Percentiles rank a stretch among this genome's conserved stretches.
Evolutionary conservation across 2,329 filamentous ascomycete species (phyloP).

Genomic region (Chaetomiaceae sp.): DNA sequence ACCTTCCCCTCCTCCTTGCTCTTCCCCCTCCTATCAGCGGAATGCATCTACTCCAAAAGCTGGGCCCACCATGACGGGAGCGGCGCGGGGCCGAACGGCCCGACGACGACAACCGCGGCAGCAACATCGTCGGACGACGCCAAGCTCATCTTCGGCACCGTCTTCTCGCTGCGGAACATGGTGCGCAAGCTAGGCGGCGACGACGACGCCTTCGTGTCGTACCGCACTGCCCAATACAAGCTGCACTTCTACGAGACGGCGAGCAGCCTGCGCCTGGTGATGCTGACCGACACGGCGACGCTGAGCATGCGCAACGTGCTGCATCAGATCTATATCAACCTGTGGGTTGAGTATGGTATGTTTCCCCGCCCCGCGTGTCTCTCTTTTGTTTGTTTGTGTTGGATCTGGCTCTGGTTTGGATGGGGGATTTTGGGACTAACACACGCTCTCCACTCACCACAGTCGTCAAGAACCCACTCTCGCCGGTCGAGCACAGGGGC

Average conservation of each 20-base stretch:
- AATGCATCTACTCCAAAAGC: constrained; percentile 91
- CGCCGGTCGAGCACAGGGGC: constrained; percentile 63
- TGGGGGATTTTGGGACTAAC: too few species aligned
- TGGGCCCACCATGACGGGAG: too few species aligned
- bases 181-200: constrained; percentile 89
- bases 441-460: too few species aligned
- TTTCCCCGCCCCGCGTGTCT: too few species aligned
- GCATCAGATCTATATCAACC: constrained; percentile 97
- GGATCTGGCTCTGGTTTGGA: too few species aligned
- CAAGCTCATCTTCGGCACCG: constrained; percentile 93
- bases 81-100: too few species aligned
- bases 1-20: not conserved
- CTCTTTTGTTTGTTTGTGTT: too few species aligned
- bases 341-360: constrained; percentile 91
- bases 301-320: constrained; percentile 89
- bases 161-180: constrained; percentile 96
- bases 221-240: constrained; percentile 92
- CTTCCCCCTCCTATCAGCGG: constrained; percentile 57
- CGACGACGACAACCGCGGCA: too few species aligned
- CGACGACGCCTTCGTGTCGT: constrained; percentile 92
- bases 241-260: constrained; percentile 99
- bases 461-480: constrained; percentile 68
- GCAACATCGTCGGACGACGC: constrained; percentile 71
- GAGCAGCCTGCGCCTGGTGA: constrained; percentile 90
- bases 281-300: constrained; percentile 87